Conservation (phyloP, 2,329 filamentous ascomycete species). For the Elsinoe batatas region DNA sequence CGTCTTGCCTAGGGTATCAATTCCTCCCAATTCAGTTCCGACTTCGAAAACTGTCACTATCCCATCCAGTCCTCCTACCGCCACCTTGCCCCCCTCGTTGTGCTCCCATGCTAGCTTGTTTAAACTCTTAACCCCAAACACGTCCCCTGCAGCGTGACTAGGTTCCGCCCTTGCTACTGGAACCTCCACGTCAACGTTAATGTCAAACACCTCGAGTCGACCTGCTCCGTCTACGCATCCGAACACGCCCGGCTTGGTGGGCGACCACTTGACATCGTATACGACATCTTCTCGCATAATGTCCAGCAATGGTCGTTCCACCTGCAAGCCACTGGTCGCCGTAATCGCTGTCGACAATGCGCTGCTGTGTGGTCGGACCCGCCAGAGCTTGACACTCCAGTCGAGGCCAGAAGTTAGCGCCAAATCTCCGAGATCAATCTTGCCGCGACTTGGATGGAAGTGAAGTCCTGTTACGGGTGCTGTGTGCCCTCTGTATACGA, state of each 20-base stretch:
- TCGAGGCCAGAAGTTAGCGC: conserved; percentile 88
- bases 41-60: conserved; percentile 91
- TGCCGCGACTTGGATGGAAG: conserved; percentile 87
- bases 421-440: conserved; percentile 87
- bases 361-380: conserved; percentile 60
- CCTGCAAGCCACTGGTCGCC: conserved; percentile 28
- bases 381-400: conserved; percentile 97
- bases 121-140: conserved; percentile 55
- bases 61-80: conserved; percentile 85
- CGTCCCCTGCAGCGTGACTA: conserved; percentile 27
- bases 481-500: conserved; percentile 81
- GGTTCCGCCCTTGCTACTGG: conserved; percentile 63
- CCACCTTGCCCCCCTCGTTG: conserved; percentile 74
- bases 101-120: conserved; percentile 95
- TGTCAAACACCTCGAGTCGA: conserved; percentile 87
- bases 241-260: conserved; percentile 87
- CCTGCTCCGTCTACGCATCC: conserved; percentile 89
- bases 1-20: conserved; percentile 61
- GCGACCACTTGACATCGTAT: conserved; percentile 93
- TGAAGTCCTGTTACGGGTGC: conserved; percentile 93
- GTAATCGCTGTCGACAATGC: conserved; percentile 15
- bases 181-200: conserved; percentile 85
- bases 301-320: conserved; percentile 68
- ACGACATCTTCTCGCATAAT: conserved; percentile 92
- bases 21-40: conserved; percentile 68